These are phyloP conservation scores for Xylaria cubensis DNA, from an alignment of 495 filamentous ascomycete species.

Conservation along the genomic window DNA sequence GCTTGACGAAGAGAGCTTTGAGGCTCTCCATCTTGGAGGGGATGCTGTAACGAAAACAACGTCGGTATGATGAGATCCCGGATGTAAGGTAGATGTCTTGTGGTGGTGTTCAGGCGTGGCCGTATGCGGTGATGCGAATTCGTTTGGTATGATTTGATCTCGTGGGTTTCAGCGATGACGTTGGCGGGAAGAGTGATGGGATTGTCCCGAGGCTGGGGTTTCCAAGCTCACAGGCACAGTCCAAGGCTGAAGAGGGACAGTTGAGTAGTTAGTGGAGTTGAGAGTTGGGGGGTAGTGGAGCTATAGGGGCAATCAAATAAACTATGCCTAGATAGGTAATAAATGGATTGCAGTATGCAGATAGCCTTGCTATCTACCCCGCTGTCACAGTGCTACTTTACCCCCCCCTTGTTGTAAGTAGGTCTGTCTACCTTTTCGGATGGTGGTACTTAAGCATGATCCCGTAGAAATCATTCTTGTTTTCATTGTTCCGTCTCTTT, in stretches of 20 bases:
- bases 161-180: conserved; percentile 25
- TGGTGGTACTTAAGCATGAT: too few relatives aligned
- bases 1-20: conserved; percentile 86
- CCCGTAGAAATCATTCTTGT: not conserved
- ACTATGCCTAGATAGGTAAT: not conserved
- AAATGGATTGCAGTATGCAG: not conserved
- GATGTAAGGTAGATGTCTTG: not conserved
- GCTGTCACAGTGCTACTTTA: conserved; percentile 3
- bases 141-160: conserved; percentile 4
- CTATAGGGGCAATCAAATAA: not conserved
- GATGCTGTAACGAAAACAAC: not conserved
- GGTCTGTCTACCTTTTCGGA: not conserved
- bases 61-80: not conserved
- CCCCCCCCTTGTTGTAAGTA: not conserved
- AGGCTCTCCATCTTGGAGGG: conserved; percentile 77
- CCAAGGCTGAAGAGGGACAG: conserved; percentile 17
- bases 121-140: conserved; percentile 20
- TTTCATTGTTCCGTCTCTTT: not conserved
- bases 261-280: not conserved
- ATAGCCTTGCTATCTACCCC: conserved; percentile 11
- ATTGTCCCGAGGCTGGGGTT: conserved; percentile 16
- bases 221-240: not conserved
- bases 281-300: not conserved
- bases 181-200: conserved; percentile 21
- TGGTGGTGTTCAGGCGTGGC: conserved; percentile 28